phyloP scores from a whole-genome alignment of 2,329 filamentous ascomycete species.

The Trichoderma asperellum region DNA sequence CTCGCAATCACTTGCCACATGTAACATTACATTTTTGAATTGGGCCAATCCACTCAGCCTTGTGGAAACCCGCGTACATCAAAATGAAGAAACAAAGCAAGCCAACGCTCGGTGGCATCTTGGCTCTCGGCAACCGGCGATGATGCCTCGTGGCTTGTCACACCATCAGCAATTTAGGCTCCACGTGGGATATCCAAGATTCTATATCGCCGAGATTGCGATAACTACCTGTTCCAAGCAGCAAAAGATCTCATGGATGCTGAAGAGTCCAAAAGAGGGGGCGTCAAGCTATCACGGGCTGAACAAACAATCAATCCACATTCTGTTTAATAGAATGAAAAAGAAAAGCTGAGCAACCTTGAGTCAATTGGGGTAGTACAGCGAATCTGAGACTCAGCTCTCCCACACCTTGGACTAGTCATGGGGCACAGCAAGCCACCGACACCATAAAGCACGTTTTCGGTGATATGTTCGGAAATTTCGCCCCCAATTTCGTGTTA shows the following conservation, averaged over 20 bases:
- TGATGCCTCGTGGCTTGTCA: not conserved
- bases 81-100: not conserved
- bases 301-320: not conserved
- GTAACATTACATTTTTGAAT: conserved; percentile 7
- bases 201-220: not conserved
- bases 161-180: not conserved
- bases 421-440: not conserved
- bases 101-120: not conserved
- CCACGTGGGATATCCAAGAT: not conserved
- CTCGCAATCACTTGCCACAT: not conserved
- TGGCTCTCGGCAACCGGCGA: not conserved
- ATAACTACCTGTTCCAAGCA: not conserved
- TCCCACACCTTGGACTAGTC: not conserved
- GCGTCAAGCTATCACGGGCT: not conserved
- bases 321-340: not conserved
- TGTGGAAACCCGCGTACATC: not conserved
- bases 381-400: not conserved
- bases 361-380: not conserved
- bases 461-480: conserved; percentile 1
- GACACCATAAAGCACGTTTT: not conserved
- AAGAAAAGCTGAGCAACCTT: too few species aligned
- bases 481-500: not conserved
- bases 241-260: not conserved
- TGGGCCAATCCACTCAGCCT: not conserved
- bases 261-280: not conserved